Base-by-base conservation (phyloP, 1,139 yeast genomes). In the Kodamaea ohmeri region DNA sequence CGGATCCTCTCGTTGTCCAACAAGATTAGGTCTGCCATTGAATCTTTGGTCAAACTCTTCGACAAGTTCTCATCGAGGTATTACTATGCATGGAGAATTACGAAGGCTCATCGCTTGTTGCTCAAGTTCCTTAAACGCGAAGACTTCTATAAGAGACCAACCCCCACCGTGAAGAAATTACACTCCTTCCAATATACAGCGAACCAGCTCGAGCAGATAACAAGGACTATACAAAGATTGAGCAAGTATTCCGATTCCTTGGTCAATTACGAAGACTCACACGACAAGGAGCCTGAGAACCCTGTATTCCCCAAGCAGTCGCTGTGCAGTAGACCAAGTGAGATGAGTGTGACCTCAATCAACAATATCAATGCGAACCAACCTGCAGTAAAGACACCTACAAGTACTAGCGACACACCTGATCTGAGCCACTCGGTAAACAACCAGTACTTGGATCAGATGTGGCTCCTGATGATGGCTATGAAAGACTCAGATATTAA, bases 61-160 rank as follows among this genome's bases (percentile, higher is more conserved):
- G 47, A 51, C 19, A 48, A 46, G 28, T 48, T 56, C 17, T 47
- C 60, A 6, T 55, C 55, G 2, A 63, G 73, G 39, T 78, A 77
- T 49, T 73, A 72, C 37, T 76, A 75, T 48, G 78, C 84, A 4
- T 75, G 78, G 70, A 67, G 76, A 49, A 61, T 76, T 53, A 59
- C 68, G 35, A 75, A 74, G 46, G 75, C 78, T 1, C 55, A 50
- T 25, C 14, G 41, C 2, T 44, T 43, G 17, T 39, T 53, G 25
- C 41, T 37, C 31, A 41, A 43, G 30, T 38, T 39, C 19, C 26
- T 47, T 20, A 33, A 38, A 9, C 29, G 36, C 20, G 44, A 42
- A n/a, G 44, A 38, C 17, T 37, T 47, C 15, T 47, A 44, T 35
- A 41, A 35, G 15, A 36, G 41, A 9, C 44, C 46, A 1, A 35